Evolutionary conservation across 2,329 filamentous ascomycete species (phyloP).

Genomic region (Fusarium anguioides): DNA sequence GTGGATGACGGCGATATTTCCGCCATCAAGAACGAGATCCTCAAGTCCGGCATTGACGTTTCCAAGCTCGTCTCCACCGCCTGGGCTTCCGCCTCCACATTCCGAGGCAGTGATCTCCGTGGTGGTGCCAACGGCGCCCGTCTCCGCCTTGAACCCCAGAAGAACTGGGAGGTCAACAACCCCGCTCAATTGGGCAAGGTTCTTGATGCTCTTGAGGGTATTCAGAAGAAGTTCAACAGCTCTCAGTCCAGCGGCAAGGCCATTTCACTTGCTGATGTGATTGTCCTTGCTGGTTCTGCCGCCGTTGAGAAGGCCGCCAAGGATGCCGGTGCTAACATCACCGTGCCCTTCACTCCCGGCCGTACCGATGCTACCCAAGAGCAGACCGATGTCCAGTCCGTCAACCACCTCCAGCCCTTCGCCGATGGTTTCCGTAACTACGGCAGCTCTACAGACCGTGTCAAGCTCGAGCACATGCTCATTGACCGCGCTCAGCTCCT

Average conservation of each 20-base stretch:
- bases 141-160: constrained; percentile 78
- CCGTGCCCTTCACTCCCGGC: constrained; percentile 78
- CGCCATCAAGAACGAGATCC: constrained; percentile 74
- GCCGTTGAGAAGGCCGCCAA: constrained; percentile 79
- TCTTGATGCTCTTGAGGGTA: constrained; percentile 68
- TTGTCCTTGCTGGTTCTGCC: constrained; percentile 77
- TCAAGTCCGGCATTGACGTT: constrained; percentile 68
- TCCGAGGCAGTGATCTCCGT: constrained; percentile 82
- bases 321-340: constrained; percentile 58
- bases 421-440: constrained; percentile 85
- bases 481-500: constrained; percentile 79
- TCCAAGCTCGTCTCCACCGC: constrained; percentile 73
- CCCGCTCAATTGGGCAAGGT: constrained; percentile 72
- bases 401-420: constrained; percentile 73
- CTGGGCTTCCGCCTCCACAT: constrained; percentile 77
- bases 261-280: constrained; percentile 80
- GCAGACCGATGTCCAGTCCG: constrained; percentile 74
- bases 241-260: constrained; percentile 66
- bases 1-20: constrained; percentile 71
- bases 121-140: constrained; percentile 84
- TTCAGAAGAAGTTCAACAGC: constrained; percentile 75
- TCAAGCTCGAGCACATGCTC: constrained; percentile 74
- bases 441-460: constrained; percentile 69
- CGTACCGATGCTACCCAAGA: constrained; percentile 78
- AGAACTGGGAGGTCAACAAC: constrained; percentile 81